Base-by-base conservation (phyloP, 2,329 filamentous ascomycete genomes). In the Fusarium dlaminii region DNA sequence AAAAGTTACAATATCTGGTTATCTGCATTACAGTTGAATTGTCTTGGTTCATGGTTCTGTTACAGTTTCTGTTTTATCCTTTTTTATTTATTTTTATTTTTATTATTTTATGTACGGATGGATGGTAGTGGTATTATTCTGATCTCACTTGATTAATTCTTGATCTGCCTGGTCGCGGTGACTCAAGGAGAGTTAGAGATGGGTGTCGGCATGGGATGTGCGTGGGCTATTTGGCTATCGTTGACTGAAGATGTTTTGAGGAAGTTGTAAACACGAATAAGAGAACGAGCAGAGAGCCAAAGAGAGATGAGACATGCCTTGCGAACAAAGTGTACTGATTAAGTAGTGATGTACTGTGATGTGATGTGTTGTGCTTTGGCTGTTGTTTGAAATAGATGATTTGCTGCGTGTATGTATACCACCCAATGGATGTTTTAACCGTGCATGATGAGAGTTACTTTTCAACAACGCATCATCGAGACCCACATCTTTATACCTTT, bases 1-100 rank as follows among this genome's bases (percentile, higher is more conserved):
- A 77, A 78, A 78, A 77, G 77, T 72, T 78, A 70, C 66, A 68
- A 70, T 58, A 63, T 66, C 59, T 65, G 67, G 70, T 76, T 63
- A 65, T 69, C 58, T 77, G 73, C 72, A 76, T 78, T 69, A 42
- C 51, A 55, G 51, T 59, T 76, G 51, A 73, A 61, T 73, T 57
- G 61, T 48, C 34, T 60, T 66, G 43, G 54, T 74, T 64, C 37
- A 65, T 72, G 58, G 43, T 73, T 65, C 55, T 70, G 61, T 56
- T 70, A 43, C 61, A 61, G 60, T 57, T 69, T 66, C 70, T 72
- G 67, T 34, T 34, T 68, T 65, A 56, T 69, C 46, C 24, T 58
- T 27, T 45, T 29, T 12, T 27, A 22, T 29, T 48, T 10, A 15
- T 43, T 10, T 14, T 48, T 32, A 32, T 32, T 12, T 34, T 46